Base-by-base conservation (phyloP, 805 yeast species). In the Cyberlindnera suaveolens region DNA sequence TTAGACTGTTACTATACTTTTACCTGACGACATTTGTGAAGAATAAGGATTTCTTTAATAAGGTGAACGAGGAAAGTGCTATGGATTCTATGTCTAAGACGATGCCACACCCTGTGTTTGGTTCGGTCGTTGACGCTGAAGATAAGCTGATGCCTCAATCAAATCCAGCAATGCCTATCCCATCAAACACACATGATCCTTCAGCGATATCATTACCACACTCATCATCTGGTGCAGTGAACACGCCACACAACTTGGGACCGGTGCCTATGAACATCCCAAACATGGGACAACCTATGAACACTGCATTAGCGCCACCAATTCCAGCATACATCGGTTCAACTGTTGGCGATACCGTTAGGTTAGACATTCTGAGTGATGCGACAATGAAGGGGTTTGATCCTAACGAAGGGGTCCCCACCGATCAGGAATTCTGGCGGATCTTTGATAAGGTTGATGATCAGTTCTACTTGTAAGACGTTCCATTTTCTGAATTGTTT, bases 1-100 rank as follows among this genome's bases (percentile, higher is more conserved):
- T 56, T 16, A 45, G 56, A 36, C 34, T 58, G 18, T 34, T 57
- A 38, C 43, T 58, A 31, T 54, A 54, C 34, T 58, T 58, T 20
- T 57, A 58, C 34, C 36, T 57, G 31, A 56, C 61, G 3, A 57
- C 62, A 5, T 58, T 55, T 46, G 47, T 56, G 18, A 58, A 57
- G 41, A 52, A 55, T 38, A 56, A 51, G 20, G 54, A 54, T 29
- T 45, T 49, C 3, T 54, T 57, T 37, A 47, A 52, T 36, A 35
- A 45, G 17, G 34, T 55, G 27, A 41, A 43, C 13, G 51, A 52
- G n/a, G 53, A 39, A 8, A 15, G 49, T 3, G 39, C 51, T 1
- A 30, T 46, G 5, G 47, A 50, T 1, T 34, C 51, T 6, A 36
- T 54, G 13, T 49, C 47, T 10, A 48, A 52, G 27, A 32, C 47